Conservation (phyloP, 805 yeast species). For the Wickerhamomyces strasburgensis region DNA sequence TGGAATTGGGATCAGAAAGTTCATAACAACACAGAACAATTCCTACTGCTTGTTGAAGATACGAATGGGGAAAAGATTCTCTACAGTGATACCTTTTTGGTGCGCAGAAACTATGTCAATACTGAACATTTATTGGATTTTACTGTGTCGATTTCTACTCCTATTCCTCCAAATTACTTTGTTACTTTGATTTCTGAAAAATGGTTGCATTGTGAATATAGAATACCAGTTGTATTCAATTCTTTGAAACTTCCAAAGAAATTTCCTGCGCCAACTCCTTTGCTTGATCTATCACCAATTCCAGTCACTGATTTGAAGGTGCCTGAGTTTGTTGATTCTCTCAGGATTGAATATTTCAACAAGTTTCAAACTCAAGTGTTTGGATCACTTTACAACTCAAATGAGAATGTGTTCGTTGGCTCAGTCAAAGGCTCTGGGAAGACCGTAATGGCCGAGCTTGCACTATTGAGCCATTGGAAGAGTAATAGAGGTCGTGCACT, state of each 20-base stretch:
- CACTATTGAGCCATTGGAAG: slow-evolving; percentile 69
- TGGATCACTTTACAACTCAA: slow-evolving; percentile 49
- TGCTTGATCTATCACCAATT: slow-evolving; percentile 47
- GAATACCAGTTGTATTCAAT: slow-evolving; percentile 53
- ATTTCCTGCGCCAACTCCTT: slow-evolving; percentile 56
- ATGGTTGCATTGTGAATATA: slow-evolving; percentile 76
- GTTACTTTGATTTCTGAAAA: slow-evolving; percentile 69
- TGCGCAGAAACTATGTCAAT: slow-evolving; percentile 45
- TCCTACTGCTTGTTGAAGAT: slow-evolving; percentile 73
- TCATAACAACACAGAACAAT: slow-evolving; percentile 65
- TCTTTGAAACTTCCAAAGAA: slow-evolving; percentile 53
- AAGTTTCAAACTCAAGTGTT: slow-evolving; percentile 70
- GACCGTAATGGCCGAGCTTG: slow-evolving; percentile 64
- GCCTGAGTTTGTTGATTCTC: slow-evolving; percentile 42
- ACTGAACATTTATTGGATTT: slow-evolving; percentile 58
- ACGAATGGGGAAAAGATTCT: slow-evolving; percentile 74
- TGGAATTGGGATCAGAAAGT: slow-evolving; percentile 72
- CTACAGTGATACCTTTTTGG: slow-evolving; percentile 48
- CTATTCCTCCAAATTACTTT: slow-evolving; percentile 68
- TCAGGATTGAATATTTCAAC: slow-evolving; percentile 54
- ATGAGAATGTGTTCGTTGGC: slow-evolving; percentile 62
- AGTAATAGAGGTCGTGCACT: slow-evolving; percentile 65
- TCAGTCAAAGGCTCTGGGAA: slow-evolving; percentile 75
- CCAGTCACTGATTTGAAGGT: slow-evolving; percentile 44
- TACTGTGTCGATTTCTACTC: slow-evolving; percentile 51